These are phyloP conservation scores for Diospyros lotus DNA, from an alignment of 148 eudicot genomes.

Conservation along the genomic window DNA sequence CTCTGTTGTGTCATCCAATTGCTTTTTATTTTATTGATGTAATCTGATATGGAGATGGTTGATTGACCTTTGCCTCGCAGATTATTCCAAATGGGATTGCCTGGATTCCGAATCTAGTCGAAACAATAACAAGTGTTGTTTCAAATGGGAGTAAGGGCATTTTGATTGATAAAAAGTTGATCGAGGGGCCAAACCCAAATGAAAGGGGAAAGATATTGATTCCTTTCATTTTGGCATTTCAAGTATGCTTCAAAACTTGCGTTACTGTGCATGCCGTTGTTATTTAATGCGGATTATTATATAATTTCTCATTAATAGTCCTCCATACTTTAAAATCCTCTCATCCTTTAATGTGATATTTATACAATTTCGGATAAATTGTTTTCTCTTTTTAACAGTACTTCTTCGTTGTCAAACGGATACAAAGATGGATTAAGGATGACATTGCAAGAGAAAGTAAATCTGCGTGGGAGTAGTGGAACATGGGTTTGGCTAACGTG, in stretches of 20 bases:
- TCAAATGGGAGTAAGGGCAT: conserved; percentile 66
- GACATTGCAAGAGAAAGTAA: conserved; percentile 51
- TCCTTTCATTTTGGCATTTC: conserved; percentile 61
- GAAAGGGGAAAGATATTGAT: conserved; percentile 61
- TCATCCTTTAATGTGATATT: too few species aligned
- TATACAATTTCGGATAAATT: too few species aligned
- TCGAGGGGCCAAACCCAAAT: conserved; percentile 92
- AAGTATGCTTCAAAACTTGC: conserved; percentile 47
- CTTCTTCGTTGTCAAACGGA: conserved; percentile 50
- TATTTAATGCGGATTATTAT: background rate
- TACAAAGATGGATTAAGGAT: conserved; percentile 37
- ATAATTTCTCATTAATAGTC: background rate
- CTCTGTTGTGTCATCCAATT: background rate
- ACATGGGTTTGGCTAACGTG: conserved; percentile 13
- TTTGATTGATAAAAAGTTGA: conserved; percentile 72
- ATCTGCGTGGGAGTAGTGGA: conserved; percentile 54
- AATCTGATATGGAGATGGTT: background rate
- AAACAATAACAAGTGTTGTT: conserved; percentile 56
- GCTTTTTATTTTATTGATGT: background rate
- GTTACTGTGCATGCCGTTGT: conserved; percentile 1
- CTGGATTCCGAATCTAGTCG: conserved; percentile 85
- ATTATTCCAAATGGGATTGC: conserved; percentile 77
- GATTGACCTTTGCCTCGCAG: conserved; percentile 25
- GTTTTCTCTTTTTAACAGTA: conserved; percentile 32
- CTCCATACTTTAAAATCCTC: background rate